Evolutionary conservation across 2,329 filamentous ascomycete species (phyloP).

Genomic region (Plenodomus biglobosus): DNA sequence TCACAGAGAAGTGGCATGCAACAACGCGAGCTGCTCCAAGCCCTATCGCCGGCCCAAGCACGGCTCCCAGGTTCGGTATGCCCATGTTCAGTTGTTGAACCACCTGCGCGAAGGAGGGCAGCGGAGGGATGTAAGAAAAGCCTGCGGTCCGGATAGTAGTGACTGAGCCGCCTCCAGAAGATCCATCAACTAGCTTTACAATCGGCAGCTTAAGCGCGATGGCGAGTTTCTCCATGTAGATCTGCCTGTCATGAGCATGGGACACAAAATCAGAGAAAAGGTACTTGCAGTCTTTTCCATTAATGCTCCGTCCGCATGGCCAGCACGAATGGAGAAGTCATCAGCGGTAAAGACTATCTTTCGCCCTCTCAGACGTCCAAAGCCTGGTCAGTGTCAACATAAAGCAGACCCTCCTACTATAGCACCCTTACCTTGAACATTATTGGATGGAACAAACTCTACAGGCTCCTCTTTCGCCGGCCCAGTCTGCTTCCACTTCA

Average conservation of each 20-base stretch:
- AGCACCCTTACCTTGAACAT: slow-evolving; percentile 56
- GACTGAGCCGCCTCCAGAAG: slow-evolving; percentile 63
- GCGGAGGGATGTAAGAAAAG: slow-evolving; percentile 62
- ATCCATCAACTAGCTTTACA: slow-evolving; percentile 65
- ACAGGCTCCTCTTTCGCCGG: slow-evolving; percentile 51
- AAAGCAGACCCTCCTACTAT: neutral
- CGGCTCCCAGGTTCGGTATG: slow-evolving; percentile 65
- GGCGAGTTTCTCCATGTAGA: slow-evolving; percentile 64
- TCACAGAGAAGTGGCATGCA: slow-evolving; percentile 65
- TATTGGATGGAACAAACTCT: slow-evolving; percentile 62
- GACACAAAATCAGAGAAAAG: neutral
- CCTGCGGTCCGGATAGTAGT: slow-evolving; percentile 59
- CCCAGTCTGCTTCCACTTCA: slow-evolving; percentile 58
- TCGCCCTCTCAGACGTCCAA: slow-evolving; percentile 56
- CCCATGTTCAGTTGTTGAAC: slow-evolving; percentile 62
- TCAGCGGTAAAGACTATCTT: slow-evolving; percentile 64
- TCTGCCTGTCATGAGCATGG: slow-evolving; percentile 28
- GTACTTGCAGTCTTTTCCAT: slow-evolving; percentile 55
- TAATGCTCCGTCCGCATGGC: slow-evolving; percentile 64
- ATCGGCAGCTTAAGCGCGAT: slow-evolving; percentile 61
- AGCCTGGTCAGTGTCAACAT: slow-evolving; percentile 33
- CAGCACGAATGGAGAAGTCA: slow-evolving; percentile 64
- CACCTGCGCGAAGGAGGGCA: slow-evolving; percentile 56
- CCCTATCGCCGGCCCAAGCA: slow-evolving; percentile 65
- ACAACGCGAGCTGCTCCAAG: slow-evolving; percentile 64